A percentile compares a stretch with the other conserved stretches of the same genome.
These are phyloP conservation scores for Cladophialophora chaetospira DNA, from an alignment of 2,329 filamentous ascomycete genomes.

Conservation along the genomic window DNA sequence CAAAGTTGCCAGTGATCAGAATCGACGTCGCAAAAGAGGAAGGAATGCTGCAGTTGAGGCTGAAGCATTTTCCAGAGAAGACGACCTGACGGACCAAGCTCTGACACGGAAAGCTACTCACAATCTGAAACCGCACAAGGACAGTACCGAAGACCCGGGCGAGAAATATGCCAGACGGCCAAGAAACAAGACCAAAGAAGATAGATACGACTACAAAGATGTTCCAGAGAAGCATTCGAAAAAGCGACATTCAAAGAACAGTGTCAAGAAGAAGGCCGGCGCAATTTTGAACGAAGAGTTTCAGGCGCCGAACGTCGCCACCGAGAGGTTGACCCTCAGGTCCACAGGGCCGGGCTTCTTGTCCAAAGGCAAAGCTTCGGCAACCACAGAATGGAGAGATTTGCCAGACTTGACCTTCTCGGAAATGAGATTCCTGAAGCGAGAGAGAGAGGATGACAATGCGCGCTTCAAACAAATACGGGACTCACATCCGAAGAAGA, in stretches of 20 bases:
- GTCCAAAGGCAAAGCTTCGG: conserved; percentile 27
- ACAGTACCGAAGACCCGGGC: conserved; percentile 14
- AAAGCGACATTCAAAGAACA: conserved; percentile 8
- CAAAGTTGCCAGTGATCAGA: background rate
- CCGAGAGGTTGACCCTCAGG: conserved; percentile 30
- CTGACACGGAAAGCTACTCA: background rate
- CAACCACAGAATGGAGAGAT: conserved; percentile 11
- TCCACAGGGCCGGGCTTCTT: conserved; percentile 27
- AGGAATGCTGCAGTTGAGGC: background rate
- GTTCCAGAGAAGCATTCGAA: background rate
- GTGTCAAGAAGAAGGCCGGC: conserved; percentile 13
- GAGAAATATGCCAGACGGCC: conserved; percentile 29
- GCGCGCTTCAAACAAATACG: background rate
- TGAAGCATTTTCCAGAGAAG: background rate
- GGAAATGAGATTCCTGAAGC: conserved; percentile 32
- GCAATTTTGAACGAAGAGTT: conserved; percentile 25
- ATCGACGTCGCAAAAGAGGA: background rate
- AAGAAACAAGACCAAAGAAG: conserved; percentile 28
- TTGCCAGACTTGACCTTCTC: conserved; percentile 34
- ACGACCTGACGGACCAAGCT: background rate
- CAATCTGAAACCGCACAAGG: background rate
- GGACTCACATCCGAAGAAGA: background rate
- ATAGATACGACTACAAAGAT: conserved; percentile 31
- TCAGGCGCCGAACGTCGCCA: conserved; percentile 30
- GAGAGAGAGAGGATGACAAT: conserved; percentile 9